A percentile compares a stretch with the other conserved stretches of the same genome.
Evolutionary conservation across 768 basidiomycete genomes (phyloP).

Genomic region (Stropharia rugosoannulata): DNA sequence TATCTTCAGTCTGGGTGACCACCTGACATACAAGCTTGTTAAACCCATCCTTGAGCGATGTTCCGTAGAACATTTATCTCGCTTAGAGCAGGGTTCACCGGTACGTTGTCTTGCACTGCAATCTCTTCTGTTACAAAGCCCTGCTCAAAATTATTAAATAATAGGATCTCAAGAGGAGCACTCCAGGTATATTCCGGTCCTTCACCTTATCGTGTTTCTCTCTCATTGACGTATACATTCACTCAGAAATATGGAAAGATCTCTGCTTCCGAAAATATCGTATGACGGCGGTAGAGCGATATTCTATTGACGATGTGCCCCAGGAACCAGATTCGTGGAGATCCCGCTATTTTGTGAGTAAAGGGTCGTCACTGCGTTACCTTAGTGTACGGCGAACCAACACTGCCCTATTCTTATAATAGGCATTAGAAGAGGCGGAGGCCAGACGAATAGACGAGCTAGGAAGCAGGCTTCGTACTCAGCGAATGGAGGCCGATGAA

Average conservation of each 20-base stretch:
- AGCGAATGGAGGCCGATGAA: constrained; percentile 69
- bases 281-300: constrained; percentile 46
- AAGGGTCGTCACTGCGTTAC: neutral
- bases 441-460: constrained; percentile 63
- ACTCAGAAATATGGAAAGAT: constrained; percentile 63
- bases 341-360: constrained; percentile 64
- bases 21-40: constrained; percentile 61
- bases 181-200: constrained; percentile 40
- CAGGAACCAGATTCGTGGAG: constrained; percentile 64
- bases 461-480: constrained; percentile 58
- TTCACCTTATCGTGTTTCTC: neutral
- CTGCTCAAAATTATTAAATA: too few species aligned
- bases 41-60: constrained; percentile 76
- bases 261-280: constrained; percentile 64
- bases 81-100: constrained; percentile 69
- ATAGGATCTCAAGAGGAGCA: constrained; percentile 55
- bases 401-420: neutral
- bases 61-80: constrained; percentile 64
- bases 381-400: neutral
- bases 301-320: constrained; percentile 33
- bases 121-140: too few species aligned
- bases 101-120: constrained; percentile 35
- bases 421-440: constrained; percentile 61
- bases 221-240: constrained; percentile 4
- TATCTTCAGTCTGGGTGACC: constrained; percentile 62